phyloP scores from a whole-genome alignment of 441 rosid genomes.

The Populus hybrid region DNA sequence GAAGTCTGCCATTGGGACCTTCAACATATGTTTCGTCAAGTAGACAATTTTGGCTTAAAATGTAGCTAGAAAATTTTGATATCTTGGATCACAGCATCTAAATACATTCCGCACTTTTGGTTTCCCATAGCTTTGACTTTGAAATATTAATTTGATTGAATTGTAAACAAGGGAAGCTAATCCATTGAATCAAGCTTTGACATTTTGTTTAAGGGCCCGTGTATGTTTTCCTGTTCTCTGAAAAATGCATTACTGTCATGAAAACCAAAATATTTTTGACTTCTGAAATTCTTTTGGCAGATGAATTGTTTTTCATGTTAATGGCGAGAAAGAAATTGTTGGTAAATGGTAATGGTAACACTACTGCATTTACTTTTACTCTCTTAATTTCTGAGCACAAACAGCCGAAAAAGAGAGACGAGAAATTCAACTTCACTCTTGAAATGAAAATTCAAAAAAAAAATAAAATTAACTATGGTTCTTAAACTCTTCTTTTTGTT shows the following conservation, averaged over 20 bases:
- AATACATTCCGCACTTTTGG: constrained; percentile 11
- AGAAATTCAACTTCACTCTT: too few species aligned
- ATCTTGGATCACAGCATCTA: constrained; percentile 23
- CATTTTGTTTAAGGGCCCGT: background rate
- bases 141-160: constrained; percentile 26
- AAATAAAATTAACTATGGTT: too few species aligned
- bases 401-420: too few species aligned
- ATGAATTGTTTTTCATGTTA: background rate
- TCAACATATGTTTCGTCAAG: constrained; percentile 4
- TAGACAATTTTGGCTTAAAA: constrained; percentile 34
- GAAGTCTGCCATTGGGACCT: constrained; percentile 11
- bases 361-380: too few species aligned
- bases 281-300: background rate
- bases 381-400: too few species aligned
- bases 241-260: background rate
- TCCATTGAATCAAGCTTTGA: constrained; percentile 8
- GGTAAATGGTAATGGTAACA: background rate
- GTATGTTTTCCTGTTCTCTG: background rate
- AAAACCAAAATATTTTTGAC: background rate
- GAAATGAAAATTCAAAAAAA: too few species aligned
- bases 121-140: constrained; percentile 16
- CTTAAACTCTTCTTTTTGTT: too few species aligned
- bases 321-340: background rate
- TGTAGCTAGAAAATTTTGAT: constrained; percentile 29
- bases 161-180: constrained; percentile 28